phyloP scores from a whole-genome alignment of 2,329 filamentous ascomycete species.

The Aspergillus fischeri region DNA sequence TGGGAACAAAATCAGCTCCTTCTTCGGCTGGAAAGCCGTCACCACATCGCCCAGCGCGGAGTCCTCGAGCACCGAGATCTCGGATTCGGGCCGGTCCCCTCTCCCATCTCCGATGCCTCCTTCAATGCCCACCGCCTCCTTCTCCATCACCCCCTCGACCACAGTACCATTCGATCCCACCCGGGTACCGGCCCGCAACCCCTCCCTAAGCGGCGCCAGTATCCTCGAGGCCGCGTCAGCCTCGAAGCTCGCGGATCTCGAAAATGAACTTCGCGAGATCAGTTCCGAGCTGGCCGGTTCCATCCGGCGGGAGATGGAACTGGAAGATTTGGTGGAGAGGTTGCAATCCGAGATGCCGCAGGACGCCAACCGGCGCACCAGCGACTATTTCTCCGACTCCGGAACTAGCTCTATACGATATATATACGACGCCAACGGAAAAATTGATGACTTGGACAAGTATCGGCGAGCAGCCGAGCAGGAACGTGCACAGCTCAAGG shows the following conservation, averaged over 20 bases:
- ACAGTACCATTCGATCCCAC: constrained; percentile 47
- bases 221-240: constrained; percentile 42
- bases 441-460: constrained; percentile 70
- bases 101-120: constrained; percentile 51
- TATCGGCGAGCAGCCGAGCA: constrained; percentile 82
- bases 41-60: constrained; percentile 52
- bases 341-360: constrained; percentile 68
- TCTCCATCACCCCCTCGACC: constrained; percentile 38
- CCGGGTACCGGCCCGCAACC: constrained; percentile 39
- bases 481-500: constrained; percentile 79
- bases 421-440: constrained; percentile 56
- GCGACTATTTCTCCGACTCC: constrained; percentile 97
- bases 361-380: constrained; percentile 69
- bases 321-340: constrained; percentile 89
- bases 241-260: constrained; percentile 76
- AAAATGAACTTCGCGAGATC: constrained; percentile 90
- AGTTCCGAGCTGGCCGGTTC: constrained; percentile 88
- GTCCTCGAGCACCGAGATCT: constrained; percentile 60
- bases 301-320: constrained; percentile 90
- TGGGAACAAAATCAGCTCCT: constrained; percentile 57
- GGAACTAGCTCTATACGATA: constrained; percentile 81
- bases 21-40: constrained; percentile 63
- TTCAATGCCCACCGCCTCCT: constrained; percentile 29
- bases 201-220: constrained; percentile 44
- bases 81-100: constrained; percentile 56